Percentiles rank a stretch among this genome's conserved stretches.
These are phyloP conservation scores for Cystobasidium slooffiae DNA, from an alignment of 1,284 basidiomycete genomes.

Conservation along the genomic window DNA sequence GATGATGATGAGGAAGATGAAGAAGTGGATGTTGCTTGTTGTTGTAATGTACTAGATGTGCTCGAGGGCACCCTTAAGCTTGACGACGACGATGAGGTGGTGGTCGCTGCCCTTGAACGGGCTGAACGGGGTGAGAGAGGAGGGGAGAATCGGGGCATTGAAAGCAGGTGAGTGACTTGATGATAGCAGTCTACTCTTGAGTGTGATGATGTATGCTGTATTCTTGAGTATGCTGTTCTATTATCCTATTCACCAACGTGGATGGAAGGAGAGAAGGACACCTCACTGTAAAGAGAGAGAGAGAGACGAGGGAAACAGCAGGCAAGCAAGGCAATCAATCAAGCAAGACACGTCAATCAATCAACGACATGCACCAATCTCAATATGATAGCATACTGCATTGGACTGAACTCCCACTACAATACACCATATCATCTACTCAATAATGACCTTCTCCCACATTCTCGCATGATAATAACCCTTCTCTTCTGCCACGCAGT, in stretches of 20 bases:
- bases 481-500: no score
- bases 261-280: neutral
- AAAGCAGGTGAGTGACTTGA: neutral
- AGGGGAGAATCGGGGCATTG: constrained; percentile 15
- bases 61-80: no score
- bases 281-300: neutral
- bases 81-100: neutral
- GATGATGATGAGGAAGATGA: neutral
- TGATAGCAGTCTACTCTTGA: neutral
- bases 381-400: neutral
- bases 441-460: no score
- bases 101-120: constrained; percentile 22
- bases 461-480: no score
- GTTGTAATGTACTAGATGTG: neutral
- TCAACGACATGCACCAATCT: neutral
- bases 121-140: constrained; percentile 14
- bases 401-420: no score
- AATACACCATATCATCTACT: no score
- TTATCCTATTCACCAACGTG: neutral
- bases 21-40: neutral
- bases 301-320: neutral
- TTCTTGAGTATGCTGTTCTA: neutral
- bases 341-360: neutral
- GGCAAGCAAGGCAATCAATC: neutral
- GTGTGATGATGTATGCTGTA: neutral